Conservation (phyloP, 495 filamentous ascomycete genomes). For the Hypoxylon perforatum region DNA sequence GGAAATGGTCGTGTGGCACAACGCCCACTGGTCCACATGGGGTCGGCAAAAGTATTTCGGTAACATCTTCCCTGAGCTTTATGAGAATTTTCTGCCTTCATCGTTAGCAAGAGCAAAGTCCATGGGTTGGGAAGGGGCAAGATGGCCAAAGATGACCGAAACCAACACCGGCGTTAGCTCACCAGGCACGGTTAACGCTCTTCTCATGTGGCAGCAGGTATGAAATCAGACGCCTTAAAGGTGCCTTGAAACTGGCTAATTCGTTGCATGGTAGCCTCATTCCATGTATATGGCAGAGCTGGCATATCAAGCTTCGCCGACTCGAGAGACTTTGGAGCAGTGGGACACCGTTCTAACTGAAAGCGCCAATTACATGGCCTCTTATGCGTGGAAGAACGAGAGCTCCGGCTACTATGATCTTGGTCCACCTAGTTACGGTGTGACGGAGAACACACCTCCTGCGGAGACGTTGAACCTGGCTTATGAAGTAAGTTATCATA, state of each 20-base stretch:
- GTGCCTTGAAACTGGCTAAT: not conserved
- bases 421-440: slow-evolving; percentile 56
- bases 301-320: slow-evolving; percentile 50
- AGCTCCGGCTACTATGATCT: slow-evolving; percentile 53
- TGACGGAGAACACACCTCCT: slow-evolving; percentile 55
- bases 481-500: slow-evolving; percentile 32
- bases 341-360: slow-evolving; percentile 53
- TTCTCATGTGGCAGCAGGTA: slow-evolving; percentile 57
- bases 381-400: slow-evolving; percentile 54
- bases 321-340: slow-evolving; percentile 45
- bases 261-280: slow-evolving; percentile 41
- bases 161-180: slow-evolving; percentile 53
- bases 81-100: slow-evolving; percentile 54
- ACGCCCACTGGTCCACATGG: slow-evolving; percentile 57
- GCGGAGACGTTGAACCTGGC: slow-evolving; percentile 51
- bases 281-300: slow-evolving; percentile 54
- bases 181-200: slow-evolving; percentile 56
- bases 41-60: slow-evolving; percentile 53
- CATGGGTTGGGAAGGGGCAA: slow-evolving; percentile 59
- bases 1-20: slow-evolving; percentile 59
- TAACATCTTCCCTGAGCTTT: slow-evolving; percentile 51
- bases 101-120: slow-evolving; percentile 51
- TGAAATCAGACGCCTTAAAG: not conserved
- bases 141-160: slow-evolving; percentile 64
- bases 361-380: slow-evolving; percentile 55